phyloP scores from a whole-genome alignment of 352 stramenopile species.

The Aphanomyces stellatus region DNA sequence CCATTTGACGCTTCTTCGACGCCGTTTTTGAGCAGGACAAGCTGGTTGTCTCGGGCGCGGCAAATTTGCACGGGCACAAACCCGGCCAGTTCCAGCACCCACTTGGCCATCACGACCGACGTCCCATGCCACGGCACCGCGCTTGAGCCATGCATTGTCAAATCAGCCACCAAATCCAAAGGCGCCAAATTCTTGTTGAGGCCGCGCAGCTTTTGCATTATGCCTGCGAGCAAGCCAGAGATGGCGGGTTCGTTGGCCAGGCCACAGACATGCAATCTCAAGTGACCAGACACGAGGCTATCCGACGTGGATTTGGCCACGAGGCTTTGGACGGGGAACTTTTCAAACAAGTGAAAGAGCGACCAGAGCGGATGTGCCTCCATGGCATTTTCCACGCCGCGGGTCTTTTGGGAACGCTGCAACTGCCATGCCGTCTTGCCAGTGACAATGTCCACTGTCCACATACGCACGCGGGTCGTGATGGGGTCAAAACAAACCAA shows the following conservation, averaged over 20 bases:
- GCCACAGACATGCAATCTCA: neutral
- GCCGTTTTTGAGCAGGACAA: conserved; percentile 45
- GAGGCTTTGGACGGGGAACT: conserved; percentile 32
- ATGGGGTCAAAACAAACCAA: conserved; percentile 28
- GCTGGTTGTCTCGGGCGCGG: conserved; percentile 45
- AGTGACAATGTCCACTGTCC: conserved; percentile 25
- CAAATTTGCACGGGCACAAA: conserved; percentile 73
- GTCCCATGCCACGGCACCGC: conserved; percentile 20
- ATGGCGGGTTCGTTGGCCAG: neutral
- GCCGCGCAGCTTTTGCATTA: conserved; percentile 44
- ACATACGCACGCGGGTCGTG: conserved; percentile 15
- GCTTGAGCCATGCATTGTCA: neutral
- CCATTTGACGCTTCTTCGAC: neutral
- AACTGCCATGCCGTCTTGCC: conserved; percentile 22
- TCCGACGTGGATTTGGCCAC: neutral
- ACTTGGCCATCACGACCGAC: conserved; percentile 15
- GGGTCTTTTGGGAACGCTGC: conserved; percentile 19
- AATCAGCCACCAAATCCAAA: conserved; percentile 21
- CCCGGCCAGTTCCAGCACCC: conserved; percentile 32
- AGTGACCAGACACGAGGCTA: neutral
- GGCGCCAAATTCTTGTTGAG: conserved; percentile 50
- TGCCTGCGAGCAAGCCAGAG: conserved; percentile 24
- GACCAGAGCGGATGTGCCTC: conserved; percentile 26
- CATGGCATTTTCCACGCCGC: neutral
- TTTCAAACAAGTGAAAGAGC: conserved; percentile 42